Evolutionary conservation across 352 stramenopile genomes (phyloP).

Genomic region (Lagenidium giganteum): DNA sequence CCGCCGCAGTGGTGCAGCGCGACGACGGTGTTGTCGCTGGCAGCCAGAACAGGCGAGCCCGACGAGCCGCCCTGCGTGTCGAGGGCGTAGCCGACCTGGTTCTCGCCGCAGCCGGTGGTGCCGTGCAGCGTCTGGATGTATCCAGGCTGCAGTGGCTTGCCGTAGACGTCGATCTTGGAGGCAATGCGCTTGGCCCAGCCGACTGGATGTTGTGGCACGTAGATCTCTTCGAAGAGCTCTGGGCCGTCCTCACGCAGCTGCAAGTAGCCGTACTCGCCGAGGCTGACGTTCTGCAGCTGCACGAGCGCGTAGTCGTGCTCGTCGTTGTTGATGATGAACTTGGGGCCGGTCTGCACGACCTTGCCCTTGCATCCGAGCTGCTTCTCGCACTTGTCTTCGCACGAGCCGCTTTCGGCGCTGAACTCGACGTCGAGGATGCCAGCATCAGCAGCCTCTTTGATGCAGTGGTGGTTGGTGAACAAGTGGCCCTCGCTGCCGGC

Average conservation of each 20-base stretch:
- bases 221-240: conserved; percentile 39
- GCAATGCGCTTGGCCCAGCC: conserved; percentile 52
- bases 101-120: conserved; percentile 8
- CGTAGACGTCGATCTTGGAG: conserved; percentile 24
- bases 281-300: conserved; percentile 3
- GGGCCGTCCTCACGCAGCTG: conserved; percentile 34
- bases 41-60: conserved; percentile 17
- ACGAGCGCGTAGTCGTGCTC: conserved; percentile 15
- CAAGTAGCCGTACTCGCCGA: conserved; percentile 47
- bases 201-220: conserved; percentile 48
- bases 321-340: conserved; percentile 18
- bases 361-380: conserved; percentile 17
- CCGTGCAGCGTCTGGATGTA: not conserved
- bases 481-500: conserved; percentile 12
- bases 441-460: conserved; percentile 4
- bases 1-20: conserved; percentile 24
- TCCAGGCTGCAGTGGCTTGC: no score
- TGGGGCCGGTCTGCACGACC: conserved; percentile 6
- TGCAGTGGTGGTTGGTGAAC: conserved; percentile 28
- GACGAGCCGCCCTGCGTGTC: conserved; percentile 24
- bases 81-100: conserved; percentile 18
- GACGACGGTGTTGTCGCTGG: conserved; percentile 15
- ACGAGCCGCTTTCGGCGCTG: conserved; percentile 13
- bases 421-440: conserved; percentile 22
- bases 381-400: conserved; percentile 9